Base-by-base conservation (phyloP, 208 protist genomes). In the Trypanosoma boissoni region DNA sequence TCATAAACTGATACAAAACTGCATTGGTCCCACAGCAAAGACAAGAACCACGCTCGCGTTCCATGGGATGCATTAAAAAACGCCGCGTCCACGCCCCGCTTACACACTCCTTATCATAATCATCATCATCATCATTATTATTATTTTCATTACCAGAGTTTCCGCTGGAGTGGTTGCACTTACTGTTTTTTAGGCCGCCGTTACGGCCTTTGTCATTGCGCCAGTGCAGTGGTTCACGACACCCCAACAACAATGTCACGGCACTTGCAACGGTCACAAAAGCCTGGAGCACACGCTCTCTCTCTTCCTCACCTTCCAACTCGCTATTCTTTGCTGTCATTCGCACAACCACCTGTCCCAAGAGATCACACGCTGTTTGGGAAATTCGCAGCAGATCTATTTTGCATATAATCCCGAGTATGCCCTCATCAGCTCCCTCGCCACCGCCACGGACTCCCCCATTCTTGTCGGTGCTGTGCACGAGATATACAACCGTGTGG, bases 331-430 rank as follows among this genome's bases (percentile, higher is more conserved):
- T 2, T 7, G 1, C 21, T 20, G 27, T 32, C n/a, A 28, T 3
- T 29, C 27, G 24, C 37, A 23, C 53, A 18, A 46, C 36, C 37
- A 58, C 53, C 1, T 27, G 32, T 46, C 28, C 31, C 36, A 58
- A 46, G 14, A 58, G 14, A 46, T 58, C 53, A 46, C 53, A 58
- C 28, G 53, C 36, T 2, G 53, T 58, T 3, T n/a, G 24, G 20
- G 37, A 1, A 14, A 58, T 18, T 29, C 45, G 53, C 9, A 58
- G 28, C 1, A 58, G 36, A 44, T 58, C 53, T 34, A 45, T 44
- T 31, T 58, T 58, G 24, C 53, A 58, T 20, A 58, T 46, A n/a
- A n/a, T n/a, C n/a, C n/a, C n/a, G 14, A 58, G 2, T 20, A 37
- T 46, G 4, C 9, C n/a, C 7, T 21, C 10, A 31, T 29, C 34